Evolutionary conservation across 768 basidiomycete species (phyloP).

Genomic region (Kwoniella sp.): DNA sequence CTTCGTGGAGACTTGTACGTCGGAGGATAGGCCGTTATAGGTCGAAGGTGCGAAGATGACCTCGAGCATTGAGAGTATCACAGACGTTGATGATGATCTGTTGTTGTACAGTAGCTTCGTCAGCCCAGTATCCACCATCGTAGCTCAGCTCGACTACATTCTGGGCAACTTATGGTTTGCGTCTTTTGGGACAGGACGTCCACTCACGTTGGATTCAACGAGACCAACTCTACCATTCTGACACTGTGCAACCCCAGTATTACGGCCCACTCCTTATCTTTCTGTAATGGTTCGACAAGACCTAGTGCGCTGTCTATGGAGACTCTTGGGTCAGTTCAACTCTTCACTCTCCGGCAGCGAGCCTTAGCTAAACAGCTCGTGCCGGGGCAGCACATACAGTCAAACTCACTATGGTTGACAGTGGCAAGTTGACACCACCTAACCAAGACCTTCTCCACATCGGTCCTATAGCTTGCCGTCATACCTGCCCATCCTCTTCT

Average conservation of each 20-base stretch:
- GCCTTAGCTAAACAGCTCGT: no score
- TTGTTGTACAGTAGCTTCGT: no score
- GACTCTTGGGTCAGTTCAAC: neutral
- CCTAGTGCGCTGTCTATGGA: neutral
- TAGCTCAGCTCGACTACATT: no score
- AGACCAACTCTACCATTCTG: conserved; percentile 23
- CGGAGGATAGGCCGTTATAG: conserved; percentile 5
- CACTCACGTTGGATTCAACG: conserved; percentile 22
- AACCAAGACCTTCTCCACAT: conserved; percentile 12
- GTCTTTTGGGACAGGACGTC: neutral
- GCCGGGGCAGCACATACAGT: neutral
- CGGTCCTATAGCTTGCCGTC: conserved; percentile 9
- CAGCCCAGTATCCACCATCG: no score
- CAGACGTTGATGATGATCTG: conserved; percentile 20
- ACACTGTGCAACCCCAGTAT: conserved; percentile 7
- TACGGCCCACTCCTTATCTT: conserved; percentile 10
- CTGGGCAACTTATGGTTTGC: no score
- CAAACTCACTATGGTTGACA: conserved; percentile 1
- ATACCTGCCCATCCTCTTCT: conserved; percentile 19
- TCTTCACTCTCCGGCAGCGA: no score
- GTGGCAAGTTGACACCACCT: conserved; percentile 19
- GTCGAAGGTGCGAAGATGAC: conserved; percentile 14
- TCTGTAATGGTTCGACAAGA: conserved; percentile 2
- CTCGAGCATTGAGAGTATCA: conserved; percentile 30
- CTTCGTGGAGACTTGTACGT: neutral